Evolutionary conservation across 352 stramenopile genomes (phyloP), one percentile per base, ranked within the genome.

Genomic region (Pilasporangium apinafurcum): DNA sequence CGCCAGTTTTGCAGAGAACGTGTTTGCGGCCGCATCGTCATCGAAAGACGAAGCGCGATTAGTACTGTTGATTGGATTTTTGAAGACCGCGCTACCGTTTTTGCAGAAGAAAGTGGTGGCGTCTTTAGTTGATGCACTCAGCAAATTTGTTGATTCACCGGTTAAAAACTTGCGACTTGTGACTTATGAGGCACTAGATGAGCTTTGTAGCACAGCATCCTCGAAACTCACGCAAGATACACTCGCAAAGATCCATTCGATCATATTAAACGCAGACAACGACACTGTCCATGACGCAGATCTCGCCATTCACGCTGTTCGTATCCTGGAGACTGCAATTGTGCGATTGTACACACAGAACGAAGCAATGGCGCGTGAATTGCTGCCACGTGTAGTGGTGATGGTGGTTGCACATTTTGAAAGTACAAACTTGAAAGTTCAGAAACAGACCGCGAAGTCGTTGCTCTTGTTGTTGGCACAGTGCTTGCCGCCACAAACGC

Each of bases 1-100:
- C 34, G 83, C 83, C 21, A 87, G 76, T 56, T 94, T 94, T 51
- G 69, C 71, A 4, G 77, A 90, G 58, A 92, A 92, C 51, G 78
- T 92, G 13, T 76, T 94, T 12, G 62, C 73, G 7, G 46, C 47
- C 4, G 61, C 66, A 16, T 68, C 65, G 3, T 75, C 68, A 28
- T 59, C 60, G 27, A 92, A 92, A 49, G 78, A 91, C 41, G 76
- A 88, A 22, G 65, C 82, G 42, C 58, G 69, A 1, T 65, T 92
- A 13, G 69, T 94, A 46, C 65, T 82, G 53, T 70, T 93, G 42
- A 69, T 93, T 21, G 76, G 68, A 3, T 93, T 93, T 44, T 66
- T 93, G 32, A 90, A 89, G 61, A 45, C 68, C 16, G 76, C 71
- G 29, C 59, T 93, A 39, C 82, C 82, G 33, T 62, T 90, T 48